Base-by-base conservation (phyloP, 257 asterid species). In the Solanum arcanum region DNA sequence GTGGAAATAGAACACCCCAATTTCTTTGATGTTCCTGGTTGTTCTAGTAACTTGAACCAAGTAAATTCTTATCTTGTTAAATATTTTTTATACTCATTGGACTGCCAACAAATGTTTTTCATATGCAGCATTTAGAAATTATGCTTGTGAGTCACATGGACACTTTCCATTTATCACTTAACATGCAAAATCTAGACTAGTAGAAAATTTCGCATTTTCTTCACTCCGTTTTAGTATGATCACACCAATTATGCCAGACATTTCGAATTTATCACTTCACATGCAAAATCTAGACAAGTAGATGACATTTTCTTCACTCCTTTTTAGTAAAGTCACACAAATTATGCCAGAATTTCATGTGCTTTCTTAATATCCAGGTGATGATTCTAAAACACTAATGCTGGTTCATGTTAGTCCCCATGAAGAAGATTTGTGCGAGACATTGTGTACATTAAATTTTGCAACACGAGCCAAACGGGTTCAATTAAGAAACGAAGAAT, bases 331-430 rank as follows among this genome's bases (percentile, higher is more conserved):
- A 35, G 37, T 35, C 37, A 35, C 37, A 35, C 37, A 35, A 35
- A 35, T 35, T 5, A 35, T 35, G 37, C 37, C 7, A 35, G 37
- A 35, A 35, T 5, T 35, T 37, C 49, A 64, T 83, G 23, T 14
- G 33, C 41, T 59, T 13, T 74, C 23, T 42, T 49, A 33, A 29
- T 77, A 62, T 35, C 68, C 78, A 87, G 88, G 89, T 35, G 87
- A 83, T 47, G 89, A 87, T 72, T 87, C 89, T 33, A 87, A 83
- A 83, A 87, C 89, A 3, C 56, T 87, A 84, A 87, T 87, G 89
- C 87, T 87, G 84, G 89, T 87, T 42, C 89, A 83, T 83, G 78
- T 87, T 37, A 39, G 89, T 70, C 87, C 89, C 41, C 47, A 37
- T 27, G 85, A 83, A 72, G 87, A 37, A 83, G 89, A 87, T 72